These are phyloP conservation scores for Tylopilus sp. DNA, from an alignment of 768 basidiomycete genomes.

Conservation along the genomic window DNA sequence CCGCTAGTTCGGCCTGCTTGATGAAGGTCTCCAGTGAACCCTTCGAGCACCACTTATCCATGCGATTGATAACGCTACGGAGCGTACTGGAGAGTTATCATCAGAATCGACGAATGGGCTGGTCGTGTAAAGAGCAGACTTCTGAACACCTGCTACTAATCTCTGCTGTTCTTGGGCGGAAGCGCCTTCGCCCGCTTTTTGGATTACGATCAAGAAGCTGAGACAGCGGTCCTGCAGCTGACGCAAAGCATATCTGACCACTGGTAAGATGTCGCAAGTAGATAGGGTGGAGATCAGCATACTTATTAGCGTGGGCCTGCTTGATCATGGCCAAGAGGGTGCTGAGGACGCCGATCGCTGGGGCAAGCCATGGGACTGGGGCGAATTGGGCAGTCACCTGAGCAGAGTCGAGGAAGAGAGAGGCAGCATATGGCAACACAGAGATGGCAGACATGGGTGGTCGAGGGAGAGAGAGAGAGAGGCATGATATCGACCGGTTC, in stretches of 20 bases:
- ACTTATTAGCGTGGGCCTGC: slow-evolving; percentile 49
- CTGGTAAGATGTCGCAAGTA: slow-evolving; percentile 1
- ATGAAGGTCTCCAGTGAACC: slow-evolving; percentile 40
- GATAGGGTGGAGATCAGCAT: not conserved
- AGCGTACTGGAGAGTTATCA: slow-evolving; percentile 26
- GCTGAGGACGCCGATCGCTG: slow-evolving; percentile 40
- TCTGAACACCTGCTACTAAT: slow-evolving; percentile 31
- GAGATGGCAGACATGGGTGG: slow-evolving; percentile 14
- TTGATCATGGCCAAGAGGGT: slow-evolving; percentile 45
- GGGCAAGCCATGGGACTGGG: slow-evolving; percentile 46
- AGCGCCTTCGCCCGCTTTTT: slow-evolving; percentile 30
- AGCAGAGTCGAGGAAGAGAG: slow-evolving; percentile 24
- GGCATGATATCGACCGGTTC: not conserved
- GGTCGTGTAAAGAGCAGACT: slow-evolving; percentile 17
- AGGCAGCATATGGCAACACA: slow-evolving; percentile 9
- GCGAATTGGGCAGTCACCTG: slow-evolving; percentile 47
- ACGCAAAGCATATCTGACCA: slow-evolving; percentile 37
- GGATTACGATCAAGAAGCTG: slow-evolving; percentile 38
- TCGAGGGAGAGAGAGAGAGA: not conserved
- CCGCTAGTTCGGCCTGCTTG: slow-evolving; percentile 41
- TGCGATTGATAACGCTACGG: slow-evolving; percentile 33
- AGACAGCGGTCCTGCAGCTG: slow-evolving; percentile 48
- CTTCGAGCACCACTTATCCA: slow-evolving; percentile 43
- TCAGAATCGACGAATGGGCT: slow-evolving; percentile 6
- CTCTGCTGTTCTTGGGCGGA: slow-evolving; percentile 30